Conservation (phyloP, 139 green algal species). For the Coccomyxa sp. region DNA sequence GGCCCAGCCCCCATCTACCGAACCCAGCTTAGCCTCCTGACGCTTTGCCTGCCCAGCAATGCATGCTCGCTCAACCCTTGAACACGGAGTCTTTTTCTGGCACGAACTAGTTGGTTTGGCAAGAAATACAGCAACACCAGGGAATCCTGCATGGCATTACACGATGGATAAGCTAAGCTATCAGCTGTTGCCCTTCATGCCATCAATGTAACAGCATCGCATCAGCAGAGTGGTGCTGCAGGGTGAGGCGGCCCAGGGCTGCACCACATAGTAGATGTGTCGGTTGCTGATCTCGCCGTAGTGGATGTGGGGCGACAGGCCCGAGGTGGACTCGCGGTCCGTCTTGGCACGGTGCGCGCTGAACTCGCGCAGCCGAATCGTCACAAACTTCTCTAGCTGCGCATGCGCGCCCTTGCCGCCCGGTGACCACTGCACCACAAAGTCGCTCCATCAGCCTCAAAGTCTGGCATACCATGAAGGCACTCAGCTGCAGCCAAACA, state of each 20-base stretch:
- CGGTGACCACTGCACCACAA: conserved; percentile 62
- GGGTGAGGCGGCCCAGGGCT: no score
- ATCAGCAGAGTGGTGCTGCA: no score
- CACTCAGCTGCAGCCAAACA: no score
- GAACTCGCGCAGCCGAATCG: conserved; percentile 58
- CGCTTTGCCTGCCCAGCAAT: conserved; percentile 19
- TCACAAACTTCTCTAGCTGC: conserved; percentile 67
- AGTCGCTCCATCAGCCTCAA: neutral
- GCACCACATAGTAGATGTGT: conserved; percentile 58
- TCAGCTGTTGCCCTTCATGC: no score
- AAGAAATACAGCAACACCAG: no score
- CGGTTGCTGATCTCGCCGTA: conserved; percentile 78
- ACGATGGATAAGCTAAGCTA: no score
- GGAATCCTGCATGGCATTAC: no score
- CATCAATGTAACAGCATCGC: no score
- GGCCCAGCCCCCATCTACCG: neutral
- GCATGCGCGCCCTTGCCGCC: conserved; percentile 48
- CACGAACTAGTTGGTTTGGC: no score
- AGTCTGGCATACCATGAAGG: no score
- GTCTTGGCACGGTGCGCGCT: conserved; percentile 66
- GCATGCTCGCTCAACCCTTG: neutral
- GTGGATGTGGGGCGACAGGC: conserved; percentile 91
- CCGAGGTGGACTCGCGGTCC: conserved; percentile 73
- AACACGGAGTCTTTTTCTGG: neutral
- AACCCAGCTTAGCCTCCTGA: neutral